A percentile compares a stretch with the other conserved stretches of the same genome.
Conservation (phyloP, 129 eudicot genomes). For the Flaveria linearis region DNA sequence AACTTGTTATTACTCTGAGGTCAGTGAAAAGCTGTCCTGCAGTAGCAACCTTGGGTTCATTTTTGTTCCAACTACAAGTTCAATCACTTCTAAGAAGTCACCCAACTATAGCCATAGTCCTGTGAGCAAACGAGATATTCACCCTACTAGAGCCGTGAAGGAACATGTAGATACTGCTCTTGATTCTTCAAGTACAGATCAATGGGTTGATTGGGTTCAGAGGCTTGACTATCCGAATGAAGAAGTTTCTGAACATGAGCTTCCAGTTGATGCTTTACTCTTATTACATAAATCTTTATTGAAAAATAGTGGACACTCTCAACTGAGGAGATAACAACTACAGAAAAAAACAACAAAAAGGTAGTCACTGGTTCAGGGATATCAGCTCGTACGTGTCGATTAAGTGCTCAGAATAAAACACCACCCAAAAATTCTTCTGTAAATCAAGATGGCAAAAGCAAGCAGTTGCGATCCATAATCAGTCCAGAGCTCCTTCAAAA, state of each 20-base stretch:
- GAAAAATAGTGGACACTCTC: constrained; percentile 85
- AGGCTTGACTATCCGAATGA: constrained; percentile 43
- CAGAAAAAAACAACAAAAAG: constrained; percentile 39
- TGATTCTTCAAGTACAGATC: constrained; percentile 42
- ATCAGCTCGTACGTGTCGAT: constrained; percentile 77
- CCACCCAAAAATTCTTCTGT: constrained; percentile 31
- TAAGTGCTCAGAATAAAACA: constrained; percentile 50
- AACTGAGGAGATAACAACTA: constrained; percentile 39
- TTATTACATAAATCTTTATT: constrained; percentile 83
- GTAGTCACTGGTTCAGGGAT: constrained; percentile 69
- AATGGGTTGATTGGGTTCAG: constrained; percentile 55
- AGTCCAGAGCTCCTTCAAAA: constrained; percentile 71
- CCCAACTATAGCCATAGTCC: constrained; percentile 44
- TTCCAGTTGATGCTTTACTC: constrained; percentile 72
- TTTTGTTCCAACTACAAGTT: constrained; percentile 48
- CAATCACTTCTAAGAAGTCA: constrained; percentile 53
- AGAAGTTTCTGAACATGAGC: constrained; percentile 40
- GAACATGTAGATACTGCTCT: constrained; percentile 59
- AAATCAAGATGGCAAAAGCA: constrained; percentile 31
- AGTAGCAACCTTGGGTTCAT: constrained; percentile 40
- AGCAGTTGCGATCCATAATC: constrained; percentile 43
- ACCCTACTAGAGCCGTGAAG: constrained; percentile 67
- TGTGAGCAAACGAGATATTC: constrained; percentile 42
- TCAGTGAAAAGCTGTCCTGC: constrained; percentile 58
- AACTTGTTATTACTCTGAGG: constrained; percentile 67